phyloP scores from a whole-genome alignment of 495 filamentous ascomycete species.

The Bryoglossum gracile region DNA sequence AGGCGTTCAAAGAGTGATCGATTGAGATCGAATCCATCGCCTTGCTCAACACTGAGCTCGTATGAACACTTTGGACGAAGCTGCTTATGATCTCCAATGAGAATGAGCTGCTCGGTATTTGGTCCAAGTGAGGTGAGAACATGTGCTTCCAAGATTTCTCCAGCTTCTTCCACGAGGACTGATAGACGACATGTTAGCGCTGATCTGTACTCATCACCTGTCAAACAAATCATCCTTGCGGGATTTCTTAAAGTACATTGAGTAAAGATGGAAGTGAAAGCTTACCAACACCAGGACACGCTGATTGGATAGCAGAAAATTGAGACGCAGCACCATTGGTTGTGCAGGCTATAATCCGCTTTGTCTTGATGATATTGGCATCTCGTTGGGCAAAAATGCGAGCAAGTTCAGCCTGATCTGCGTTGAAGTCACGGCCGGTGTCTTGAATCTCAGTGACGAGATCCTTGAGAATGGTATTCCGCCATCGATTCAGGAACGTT shows the following conservation, averaged over 20 bases:
- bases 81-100: slow-evolving; percentile 77
- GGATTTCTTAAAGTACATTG: no score
- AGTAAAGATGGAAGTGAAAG: no score
- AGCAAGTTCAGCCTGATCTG: slow-evolving; percentile 33
- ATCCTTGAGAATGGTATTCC: slow-evolving; percentile 41
- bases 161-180: slow-evolving; percentile 69
- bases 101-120: slow-evolving; percentile 55
- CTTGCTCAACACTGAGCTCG: slow-evolving; percentile 55
- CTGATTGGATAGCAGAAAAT: slow-evolving; percentile 40
- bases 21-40: slow-evolving; percentile 61
- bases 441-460: slow-evolving; percentile 33
- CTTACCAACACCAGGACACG: slow-evolving; percentile 46
- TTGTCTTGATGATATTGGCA: slow-evolving; percentile 39
- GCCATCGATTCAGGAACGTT: slow-evolving; percentile 40
- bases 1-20: slow-evolving; percentile 66
- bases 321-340: slow-evolving; percentile 69
- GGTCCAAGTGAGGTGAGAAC: slow-evolving; percentile 55
- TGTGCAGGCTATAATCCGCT: slow-evolving; percentile 66
- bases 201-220: no score
- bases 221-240: no score
- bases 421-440: slow-evolving; percentile 36
- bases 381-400: slow-evolving; percentile 38
- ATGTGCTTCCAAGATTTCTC: slow-evolving; percentile 70
- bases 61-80: slow-evolving; percentile 52
- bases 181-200: no score